These are phyloP conservation scores for Termitomyces eurrhizus DNA, from an alignment of 768 basidiomycete genomes.

Conservation along the genomic window DNA sequence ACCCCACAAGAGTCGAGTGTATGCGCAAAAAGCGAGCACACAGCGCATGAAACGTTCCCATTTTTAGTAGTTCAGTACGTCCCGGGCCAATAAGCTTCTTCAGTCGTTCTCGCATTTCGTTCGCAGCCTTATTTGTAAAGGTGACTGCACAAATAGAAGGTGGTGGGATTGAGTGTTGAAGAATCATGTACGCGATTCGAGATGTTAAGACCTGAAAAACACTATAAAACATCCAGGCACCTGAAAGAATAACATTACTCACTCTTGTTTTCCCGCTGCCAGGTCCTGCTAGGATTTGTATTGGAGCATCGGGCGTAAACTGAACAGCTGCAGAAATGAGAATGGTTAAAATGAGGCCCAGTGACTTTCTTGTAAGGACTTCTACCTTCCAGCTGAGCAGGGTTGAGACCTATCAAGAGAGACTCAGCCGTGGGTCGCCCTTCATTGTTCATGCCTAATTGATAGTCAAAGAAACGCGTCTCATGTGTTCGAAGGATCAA, in stretches of 20 bases:
- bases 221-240: not conserved
- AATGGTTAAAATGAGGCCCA: not conserved
- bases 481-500: not conserved
- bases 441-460: not conserved
- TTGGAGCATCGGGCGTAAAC: conserved; percentile 54
- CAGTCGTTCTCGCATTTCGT: conserved; percentile 78
- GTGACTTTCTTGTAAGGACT: conserved; percentile 15
- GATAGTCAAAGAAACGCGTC: not conserved
- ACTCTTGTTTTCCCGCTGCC: conserved; percentile 71
- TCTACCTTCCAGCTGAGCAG: conserved; percentile 15
- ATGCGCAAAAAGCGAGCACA: conserved; percentile 71
- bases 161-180: conserved; percentile 46
- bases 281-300: conserved; percentile 83
- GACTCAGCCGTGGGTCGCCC: conserved; percentile 40
- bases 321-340: conserved; percentile 49
- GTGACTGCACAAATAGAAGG: conserved; percentile 73
- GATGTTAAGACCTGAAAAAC: conserved; percentile 53
- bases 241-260: not conserved
- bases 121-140: conserved; percentile 89
- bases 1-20: conserved; percentile 51
- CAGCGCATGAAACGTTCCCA: conserved; percentile 79
- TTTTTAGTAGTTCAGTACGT: conserved; percentile 46
- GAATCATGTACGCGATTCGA: conserved; percentile 63
- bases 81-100: conserved; percentile 61
- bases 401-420: conserved; percentile 24